Conservation (phyloP, 1,284 basidiomycete genomes). For the Ceratobasidium sp. region DNA sequence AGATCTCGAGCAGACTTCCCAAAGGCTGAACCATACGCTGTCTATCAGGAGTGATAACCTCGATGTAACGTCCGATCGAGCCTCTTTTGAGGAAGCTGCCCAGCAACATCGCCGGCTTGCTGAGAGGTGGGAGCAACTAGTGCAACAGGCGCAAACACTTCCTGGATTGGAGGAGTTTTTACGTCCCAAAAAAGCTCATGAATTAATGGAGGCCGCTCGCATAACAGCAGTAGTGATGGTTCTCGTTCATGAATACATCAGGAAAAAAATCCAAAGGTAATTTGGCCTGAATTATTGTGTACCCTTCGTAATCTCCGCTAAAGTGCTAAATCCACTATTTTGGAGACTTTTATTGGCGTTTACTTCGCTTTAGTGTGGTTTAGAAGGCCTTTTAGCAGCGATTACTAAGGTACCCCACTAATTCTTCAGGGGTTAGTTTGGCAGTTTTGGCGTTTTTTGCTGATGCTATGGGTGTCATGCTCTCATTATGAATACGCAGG, state of each 20-base stretch:
- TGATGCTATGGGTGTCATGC: not conserved
- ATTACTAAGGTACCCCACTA: no score
- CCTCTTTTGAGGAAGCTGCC: not conserved
- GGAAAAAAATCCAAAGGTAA: no score
- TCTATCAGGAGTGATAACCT: no score
- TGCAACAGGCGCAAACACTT: not conserved
- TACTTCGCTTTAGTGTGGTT: no score
- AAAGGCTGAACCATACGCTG: not conserved
- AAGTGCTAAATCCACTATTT: no score
- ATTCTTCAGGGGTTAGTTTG: no score
- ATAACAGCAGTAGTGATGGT: not conserved
- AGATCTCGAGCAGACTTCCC: not conserved
- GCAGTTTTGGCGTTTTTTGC: no score
- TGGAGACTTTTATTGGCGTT: no score
- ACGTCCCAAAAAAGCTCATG: not conserved
- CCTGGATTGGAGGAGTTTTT: not conserved
- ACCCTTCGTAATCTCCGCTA: no score
- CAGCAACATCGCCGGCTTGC: not conserved
- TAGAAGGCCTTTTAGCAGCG: no score
- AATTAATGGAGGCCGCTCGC: not conserved
- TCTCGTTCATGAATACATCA: not conserved
- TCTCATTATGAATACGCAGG: not conserved
- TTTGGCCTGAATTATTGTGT: no score
- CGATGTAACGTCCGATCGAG: no score
- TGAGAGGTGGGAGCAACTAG: not conserved